Evolutionary conservation across 73 alveolate genomes (phyloP), one percentile per base, ranked within the genome.

Genomic region (Tetrahymena borealis): DNA sequence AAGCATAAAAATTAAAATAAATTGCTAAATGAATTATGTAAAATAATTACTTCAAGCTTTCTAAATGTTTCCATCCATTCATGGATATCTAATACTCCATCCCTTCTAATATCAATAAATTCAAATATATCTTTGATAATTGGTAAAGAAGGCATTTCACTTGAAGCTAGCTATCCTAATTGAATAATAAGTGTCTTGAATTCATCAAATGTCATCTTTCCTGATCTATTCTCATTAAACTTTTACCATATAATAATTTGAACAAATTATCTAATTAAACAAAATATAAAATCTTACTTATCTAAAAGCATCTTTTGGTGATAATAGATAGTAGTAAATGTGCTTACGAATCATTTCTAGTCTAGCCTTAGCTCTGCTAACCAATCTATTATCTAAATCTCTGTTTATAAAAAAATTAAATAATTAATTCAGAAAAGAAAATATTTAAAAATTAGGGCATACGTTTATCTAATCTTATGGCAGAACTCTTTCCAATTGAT

Each of bases 61-160:
- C 97, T 95, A 91, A 98, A 97, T 40, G 99, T 97, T 91, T 97
- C 95, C 90, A 95, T 95, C 99, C 99, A 98, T 94, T 98, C 99
- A 91, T 96, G 96, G 78, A 94, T 43, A 90, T 98, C 99, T 18
- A 98, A 78, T 16, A 96, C 93, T n/a, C 99, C 99, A 96, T 98
- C 99, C 94, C 98, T 97, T 95, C 99, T 97, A 90, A 97, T 94
- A 94, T 98, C 99, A 3, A 98, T 97, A 39, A 96, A 95, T 90
- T 98, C 99, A 95, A 96, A 98, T 33, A 97, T 94, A 95, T 96
- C 99, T 94, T 97, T 98, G 35, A 98, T 95, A 28, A 98, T 97
- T 0, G 98, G 97, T 94, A 96, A 98, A 79, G 99, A 96, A 6
- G 99, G 99, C 7, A 96, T 90, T 32, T 94, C 95, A 85, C 96